Base-by-base conservation (phyloP, 495 filamentous ascomycete genomes). In the Apiosordaria backusii region DNA sequence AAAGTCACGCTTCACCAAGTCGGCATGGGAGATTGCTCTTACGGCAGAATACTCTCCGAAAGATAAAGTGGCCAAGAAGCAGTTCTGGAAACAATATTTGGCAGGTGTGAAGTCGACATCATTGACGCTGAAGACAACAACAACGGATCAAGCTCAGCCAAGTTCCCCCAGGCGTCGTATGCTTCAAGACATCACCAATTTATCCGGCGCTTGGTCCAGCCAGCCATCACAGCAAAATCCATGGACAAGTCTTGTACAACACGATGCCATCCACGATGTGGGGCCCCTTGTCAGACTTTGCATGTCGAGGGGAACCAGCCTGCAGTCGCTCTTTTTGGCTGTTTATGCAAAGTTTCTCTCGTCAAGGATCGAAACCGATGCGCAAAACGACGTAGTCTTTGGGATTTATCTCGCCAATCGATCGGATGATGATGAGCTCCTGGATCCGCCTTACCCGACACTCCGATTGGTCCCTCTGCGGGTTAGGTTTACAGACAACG, bases 41-140 rank as follows among this genome's bases (percentile, higher is more conserved):
- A 0, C 26, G 9, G 19, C 16, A 0, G 73, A 68, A 10, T 52
- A 57, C 16, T 62, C 66, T 1, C 50, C 68, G 3, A 16, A 63
- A 7, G 26, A 61, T 26, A 62, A 54, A 6, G 63, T 65, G 7
- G 73, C 74, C 22, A 70, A 71, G 52, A 52, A 60, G 52, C 9
- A 64, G 22, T 90, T 89, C 74, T 90, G 88, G 88, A 79, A 69
- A 2, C 67, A 70, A 4, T 88, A 90, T 69, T 78, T 89, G 35
- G 57, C 57, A 18, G 72, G 68, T 3, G 67, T 35, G 0, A 19
- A 63, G 4, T n/a, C 66, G 2, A 18, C 57, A 1, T 21, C n/a
- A 13, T 7, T 0, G 0, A 21, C 7, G 1, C 21, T 57, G 22
- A 35, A 16, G 9, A 7, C 35, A 9, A 45, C 3, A 45, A 45